phyloP scores from a whole-genome alignment of 257 asterid genomes.

The Solanum rostratum region DNA sequence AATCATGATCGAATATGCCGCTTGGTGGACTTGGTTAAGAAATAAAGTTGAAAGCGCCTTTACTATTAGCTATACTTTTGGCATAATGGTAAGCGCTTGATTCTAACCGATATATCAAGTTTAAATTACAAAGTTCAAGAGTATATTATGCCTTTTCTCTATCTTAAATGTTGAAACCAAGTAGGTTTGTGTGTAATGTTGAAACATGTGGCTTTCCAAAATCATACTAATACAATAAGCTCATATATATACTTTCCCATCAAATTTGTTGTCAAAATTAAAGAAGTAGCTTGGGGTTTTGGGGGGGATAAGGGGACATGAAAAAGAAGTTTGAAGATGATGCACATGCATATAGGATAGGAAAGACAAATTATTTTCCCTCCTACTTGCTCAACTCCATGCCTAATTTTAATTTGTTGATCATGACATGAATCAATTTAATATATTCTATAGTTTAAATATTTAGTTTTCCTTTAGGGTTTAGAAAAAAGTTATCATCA shows the following conservation, averaged over 20 bases:
- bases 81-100: no score
- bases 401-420: neutral
- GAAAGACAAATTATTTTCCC: neutral
- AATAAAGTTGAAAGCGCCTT: no score
- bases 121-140: no score
- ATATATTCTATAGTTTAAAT: neutral
- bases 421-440: neutral
- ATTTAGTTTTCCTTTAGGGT: neutral
- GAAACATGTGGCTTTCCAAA: neutral
- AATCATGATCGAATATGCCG: no score
- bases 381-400: neutral
- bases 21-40: no score
- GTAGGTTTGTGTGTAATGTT: neutral
- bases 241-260: neutral
- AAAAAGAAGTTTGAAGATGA: slow-evolving; percentile 22
- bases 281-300: neutral
- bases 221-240: neutral
- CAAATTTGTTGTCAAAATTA: neutral
- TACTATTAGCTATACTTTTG: no score
- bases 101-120: no score
- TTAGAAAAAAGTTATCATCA: neutral
- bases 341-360: slow-evolving; percentile 22
- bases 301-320: slow-evolving; percentile 15
- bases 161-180: neutral
- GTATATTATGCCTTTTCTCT: no score